A percentile compares a stretch with the other conserved stretches of the same genome.
Conservation (phyloP, 495 filamentous ascomycete genomes). For the Trichoderma gamsii region DNA sequence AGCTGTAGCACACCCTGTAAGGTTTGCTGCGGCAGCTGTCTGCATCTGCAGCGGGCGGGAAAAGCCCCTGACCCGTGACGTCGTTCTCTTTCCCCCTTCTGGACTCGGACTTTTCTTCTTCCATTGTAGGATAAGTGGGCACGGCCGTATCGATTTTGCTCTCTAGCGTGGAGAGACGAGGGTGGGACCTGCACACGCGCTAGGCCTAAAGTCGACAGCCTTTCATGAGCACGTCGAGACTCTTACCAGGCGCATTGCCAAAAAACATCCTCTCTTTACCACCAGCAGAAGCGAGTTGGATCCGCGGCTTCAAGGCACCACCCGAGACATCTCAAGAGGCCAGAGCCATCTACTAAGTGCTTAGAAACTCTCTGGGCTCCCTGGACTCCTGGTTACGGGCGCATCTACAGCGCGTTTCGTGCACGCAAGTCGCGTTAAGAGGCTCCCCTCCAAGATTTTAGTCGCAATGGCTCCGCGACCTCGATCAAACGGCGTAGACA, state of each 20-base stretch:
- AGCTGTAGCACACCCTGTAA: not conserved
- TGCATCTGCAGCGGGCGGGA: not conserved
- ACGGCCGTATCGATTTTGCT: not conserved
- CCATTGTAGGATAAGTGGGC: not conserved
- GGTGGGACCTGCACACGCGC: constrained; percentile 8
- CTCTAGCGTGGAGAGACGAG: constrained; percentile 12
- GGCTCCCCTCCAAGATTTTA: constrained; percentile 17
- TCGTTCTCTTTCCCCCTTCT: not conserved
- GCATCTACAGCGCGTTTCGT: constrained; percentile 40
- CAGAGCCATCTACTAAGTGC: not conserved
- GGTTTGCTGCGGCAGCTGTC: not conserved
- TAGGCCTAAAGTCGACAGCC: constrained; percentile 3
- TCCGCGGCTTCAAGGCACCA: not conserved
- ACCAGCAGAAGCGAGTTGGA: not conserved
- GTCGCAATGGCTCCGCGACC: constrained; percentile 55
- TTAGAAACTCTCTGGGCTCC: not conserved
- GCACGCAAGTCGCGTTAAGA: constrained; percentile 20
- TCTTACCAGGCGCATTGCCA: constrained; percentile 2
- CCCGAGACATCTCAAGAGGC: not conserved
- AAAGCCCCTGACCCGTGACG: constrained; percentile 5
- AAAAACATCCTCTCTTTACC: constrained; percentile 11
- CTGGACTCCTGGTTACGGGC: constrained; percentile 19
- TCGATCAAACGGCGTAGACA: constrained; percentile 42
- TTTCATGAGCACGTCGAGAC: constrained; percentile 9
- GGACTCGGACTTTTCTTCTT: constrained; percentile 6